Percentiles rank a stretch among this genome's conserved stretches.
phyloP scores from a whole-genome alignment of 192 early-diverging fungal species.

The Entomortierella beljakovae region DNA sequence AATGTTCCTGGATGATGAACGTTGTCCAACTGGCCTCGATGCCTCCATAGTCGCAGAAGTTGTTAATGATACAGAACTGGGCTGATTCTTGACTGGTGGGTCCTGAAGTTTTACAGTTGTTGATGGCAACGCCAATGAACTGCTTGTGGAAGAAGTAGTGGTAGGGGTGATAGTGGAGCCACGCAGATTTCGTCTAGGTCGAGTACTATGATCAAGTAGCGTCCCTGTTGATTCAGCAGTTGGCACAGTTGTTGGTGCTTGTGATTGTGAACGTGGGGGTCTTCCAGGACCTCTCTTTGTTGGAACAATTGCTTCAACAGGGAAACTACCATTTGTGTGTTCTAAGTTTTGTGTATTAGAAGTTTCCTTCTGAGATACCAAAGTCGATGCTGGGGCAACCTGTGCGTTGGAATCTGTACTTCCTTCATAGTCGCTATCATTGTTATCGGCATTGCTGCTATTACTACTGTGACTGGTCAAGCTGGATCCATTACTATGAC shows the following conservation, averaged over 20 bases:
- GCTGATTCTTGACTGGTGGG: neutral
- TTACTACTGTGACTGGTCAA: neutral
- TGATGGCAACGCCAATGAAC: neutral
- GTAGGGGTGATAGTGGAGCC: conserved; percentile 13
- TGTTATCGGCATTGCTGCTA: too few species aligned
- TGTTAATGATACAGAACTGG: neutral
- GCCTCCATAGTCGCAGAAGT: neutral
- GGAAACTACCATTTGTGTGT: neutral
- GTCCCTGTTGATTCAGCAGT: neutral
- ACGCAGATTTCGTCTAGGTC: conserved; percentile 24
- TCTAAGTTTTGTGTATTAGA: neutral
- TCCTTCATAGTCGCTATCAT: too few species aligned
- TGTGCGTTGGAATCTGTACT: too few species aligned
- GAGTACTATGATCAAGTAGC: neutral
- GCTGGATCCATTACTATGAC: neutral
- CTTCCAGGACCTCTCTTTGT: conserved; percentile 34
- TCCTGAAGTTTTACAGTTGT: neutral
- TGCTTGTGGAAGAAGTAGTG: conserved; percentile 3
- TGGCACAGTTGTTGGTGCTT: neutral
- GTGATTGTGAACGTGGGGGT: conserved; percentile 19
- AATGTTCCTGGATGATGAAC: conserved; percentile 24
- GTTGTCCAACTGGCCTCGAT: conserved; percentile 13
- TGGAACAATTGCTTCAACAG: neutral
- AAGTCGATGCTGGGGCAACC: neutral
- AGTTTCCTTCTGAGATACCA: neutral